phyloP scores from a whole-genome alignment of 345 rosid genomes.

The Iberis pinnata region DNA sequence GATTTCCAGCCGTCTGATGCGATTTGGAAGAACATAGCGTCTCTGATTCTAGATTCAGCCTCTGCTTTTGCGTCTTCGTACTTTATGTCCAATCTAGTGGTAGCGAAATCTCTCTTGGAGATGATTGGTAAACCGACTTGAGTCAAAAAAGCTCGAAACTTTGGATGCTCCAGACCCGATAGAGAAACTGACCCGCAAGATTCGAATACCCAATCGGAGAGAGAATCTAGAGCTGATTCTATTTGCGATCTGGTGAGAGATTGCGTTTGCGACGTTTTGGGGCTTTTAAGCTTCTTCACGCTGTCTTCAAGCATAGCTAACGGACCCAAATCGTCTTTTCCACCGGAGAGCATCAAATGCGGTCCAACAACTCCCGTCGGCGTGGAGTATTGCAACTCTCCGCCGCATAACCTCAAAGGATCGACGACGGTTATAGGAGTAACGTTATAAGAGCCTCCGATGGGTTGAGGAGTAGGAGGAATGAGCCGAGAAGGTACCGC shows the following conservation, averaged over 20 bases:
- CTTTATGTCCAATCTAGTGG: conserved; percentile 62
- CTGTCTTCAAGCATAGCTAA: conserved; percentile 94
- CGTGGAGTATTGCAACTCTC: conserved; percentile 37
- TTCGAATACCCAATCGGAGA: conserved; percentile 94
- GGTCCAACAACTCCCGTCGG: conserved; percentile 28
- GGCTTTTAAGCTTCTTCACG: conserved; percentile 91
- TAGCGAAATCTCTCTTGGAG: conserved; percentile 61
- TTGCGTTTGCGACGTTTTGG: conserved; percentile 67
- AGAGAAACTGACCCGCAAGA: conserved; percentile 95
- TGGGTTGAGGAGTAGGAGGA: conserved; percentile 16
- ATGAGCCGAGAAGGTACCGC: conserved; percentile 27
- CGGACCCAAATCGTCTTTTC: conserved; percentile 86
- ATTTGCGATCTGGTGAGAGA: conserved; percentile 74
- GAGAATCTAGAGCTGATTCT: conserved; percentile 65
- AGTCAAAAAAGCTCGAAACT: conserved; percentile 71
- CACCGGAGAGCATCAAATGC: conserved; percentile 98
- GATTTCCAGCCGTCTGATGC: conserved; percentile 90
- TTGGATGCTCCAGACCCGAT: conserved; percentile 89
- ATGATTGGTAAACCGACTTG: conserved; percentile 89
- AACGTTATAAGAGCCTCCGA: conserved; percentile 40
- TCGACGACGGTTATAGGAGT: conserved; percentile 72
- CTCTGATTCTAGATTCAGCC: conserved; percentile 77
- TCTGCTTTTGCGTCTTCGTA: conserved; percentile 71
- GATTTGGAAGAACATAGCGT: conserved; percentile 93
- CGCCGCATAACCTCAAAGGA: conserved; percentile 55